These are phyloP conservation scores for Dalbergia oliveri DNA, from an alignment of 306 rosid genomes.

Conservation along the genomic window DNA sequence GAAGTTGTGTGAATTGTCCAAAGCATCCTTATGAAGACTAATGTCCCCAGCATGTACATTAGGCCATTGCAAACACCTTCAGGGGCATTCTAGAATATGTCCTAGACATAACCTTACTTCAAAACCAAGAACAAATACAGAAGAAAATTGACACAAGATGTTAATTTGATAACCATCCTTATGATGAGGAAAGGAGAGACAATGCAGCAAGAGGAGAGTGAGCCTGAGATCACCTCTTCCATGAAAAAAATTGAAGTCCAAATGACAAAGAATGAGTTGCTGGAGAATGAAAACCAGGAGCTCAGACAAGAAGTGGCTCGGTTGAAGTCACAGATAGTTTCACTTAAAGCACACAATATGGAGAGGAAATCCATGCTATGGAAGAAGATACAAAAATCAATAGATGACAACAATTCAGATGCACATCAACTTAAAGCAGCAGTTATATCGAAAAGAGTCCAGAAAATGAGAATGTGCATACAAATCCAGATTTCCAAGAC, in stretches of 20 bases:
- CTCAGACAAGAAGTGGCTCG: constrained; percentile 71
- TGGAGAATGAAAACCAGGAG: constrained; percentile 84
- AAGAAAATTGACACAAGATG: constrained; percentile 39
- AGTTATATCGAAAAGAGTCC: constrained; percentile 46
- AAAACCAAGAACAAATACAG: constrained; percentile 58
- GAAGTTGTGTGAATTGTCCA: constrained; percentile 45
- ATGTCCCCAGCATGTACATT: constrained; percentile 19
- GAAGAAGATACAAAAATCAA: constrained; percentile 84
- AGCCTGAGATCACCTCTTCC: constrained; percentile 58
- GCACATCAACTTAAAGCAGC: constrained; percentile 52
- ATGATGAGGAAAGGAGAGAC: constrained; percentile 40
- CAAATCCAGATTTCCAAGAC: constrained; percentile 54
- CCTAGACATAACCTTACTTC: constrained; percentile 60
- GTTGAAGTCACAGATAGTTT: constrained; percentile 66
- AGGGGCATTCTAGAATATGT: constrained; percentile 46
- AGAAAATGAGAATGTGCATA: constrained; percentile 45
- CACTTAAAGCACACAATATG: constrained; percentile 72
- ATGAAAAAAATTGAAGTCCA: constrained; percentile 67
- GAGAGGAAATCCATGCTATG: constrained; percentile 86
- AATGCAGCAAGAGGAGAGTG: constrained; percentile 62
- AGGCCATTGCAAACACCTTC: constrained; percentile 41
- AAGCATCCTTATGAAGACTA: constrained; percentile 49
- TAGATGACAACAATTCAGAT: constrained; percentile 63
- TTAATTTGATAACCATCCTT: constrained; percentile 47
- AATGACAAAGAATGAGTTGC: constrained; percentile 55